phyloP scores from a whole-genome alignment of 2,329 filamentous ascomycete species.

The Conoideocrella luteorostrata region DNA sequence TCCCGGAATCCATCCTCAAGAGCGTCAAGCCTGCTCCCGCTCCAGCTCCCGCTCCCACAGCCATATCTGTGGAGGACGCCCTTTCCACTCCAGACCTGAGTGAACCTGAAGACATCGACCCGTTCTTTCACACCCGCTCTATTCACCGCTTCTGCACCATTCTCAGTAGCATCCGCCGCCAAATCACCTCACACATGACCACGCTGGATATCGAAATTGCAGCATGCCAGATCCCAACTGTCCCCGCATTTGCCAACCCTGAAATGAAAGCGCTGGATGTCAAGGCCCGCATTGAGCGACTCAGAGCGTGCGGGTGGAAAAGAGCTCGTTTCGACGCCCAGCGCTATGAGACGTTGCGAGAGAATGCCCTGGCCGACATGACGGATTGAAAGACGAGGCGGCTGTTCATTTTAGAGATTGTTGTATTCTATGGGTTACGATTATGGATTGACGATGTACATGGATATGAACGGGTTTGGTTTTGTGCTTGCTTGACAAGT shows the following conservation, averaged over 20 bases:
- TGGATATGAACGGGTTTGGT: too few species aligned
- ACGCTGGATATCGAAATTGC: constrained; percentile 36
- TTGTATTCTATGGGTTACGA: background rate
- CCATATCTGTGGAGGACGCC: background rate
- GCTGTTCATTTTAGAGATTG: too few species aligned
- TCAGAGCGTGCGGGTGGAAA: constrained; percentile 49
- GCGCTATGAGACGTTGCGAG: constrained; percentile 47
- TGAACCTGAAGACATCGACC: constrained; percentile 17
- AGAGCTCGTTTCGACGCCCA: constrained; percentile 47
- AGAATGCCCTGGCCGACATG: constrained; percentile 46
- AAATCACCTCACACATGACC: constrained; percentile 42
- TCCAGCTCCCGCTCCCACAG: constrained; percentile 1
- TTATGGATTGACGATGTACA: too few species aligned
- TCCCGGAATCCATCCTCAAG: constrained; percentile 16
- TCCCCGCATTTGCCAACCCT: constrained; percentile 20
- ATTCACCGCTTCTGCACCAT: constrained; percentile 44
- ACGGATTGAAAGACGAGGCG: constrained; percentile 12
- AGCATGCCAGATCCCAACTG: constrained; percentile 18
- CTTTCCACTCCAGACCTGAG: constrained; percentile 8
- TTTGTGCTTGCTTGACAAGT: too few species aligned
- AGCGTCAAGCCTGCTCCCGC: background rate
- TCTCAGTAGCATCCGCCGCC: constrained; percentile 40
- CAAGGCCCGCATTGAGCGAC: constrained; percentile 45
- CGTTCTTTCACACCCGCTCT: constrained; percentile 35
- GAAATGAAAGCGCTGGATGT: constrained; percentile 36